A percentile compares a stretch with the other conserved stretches of the same genome.
Evolutionary conservation across 805 yeast species (phyloP).

Genomic region (Hagleromyces aurorensis): DNA sequence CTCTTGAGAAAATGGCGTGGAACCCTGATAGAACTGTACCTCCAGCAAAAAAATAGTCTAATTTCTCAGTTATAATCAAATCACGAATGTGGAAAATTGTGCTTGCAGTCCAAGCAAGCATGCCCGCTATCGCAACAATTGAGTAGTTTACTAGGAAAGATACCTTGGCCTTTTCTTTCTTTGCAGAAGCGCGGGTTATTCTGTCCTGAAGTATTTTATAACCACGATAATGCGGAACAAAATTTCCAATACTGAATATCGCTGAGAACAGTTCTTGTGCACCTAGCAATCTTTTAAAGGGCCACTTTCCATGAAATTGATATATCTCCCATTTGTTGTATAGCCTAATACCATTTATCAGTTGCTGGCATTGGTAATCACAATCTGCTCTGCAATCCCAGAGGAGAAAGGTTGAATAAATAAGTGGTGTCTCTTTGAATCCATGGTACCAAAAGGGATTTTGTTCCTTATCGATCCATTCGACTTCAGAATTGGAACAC

Average conservation of each 20-base stretch:
- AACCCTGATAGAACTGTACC: conserved; percentile 76
- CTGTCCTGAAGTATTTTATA: conserved; percentile 29
- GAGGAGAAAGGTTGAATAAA: conserved; percentile 38
- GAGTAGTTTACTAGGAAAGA: conserved; percentile 20
- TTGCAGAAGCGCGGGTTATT: conserved; percentile 6
- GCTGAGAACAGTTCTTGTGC: conserved; percentile 80
- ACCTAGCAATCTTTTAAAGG: conserved; percentile 69
- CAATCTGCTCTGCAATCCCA: conserved; percentile 82
- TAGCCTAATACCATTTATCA: conserved; percentile 52
- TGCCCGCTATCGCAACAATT: conserved; percentile 50
- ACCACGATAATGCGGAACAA: conserved; percentile 54
- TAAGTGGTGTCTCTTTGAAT: conserved; percentile 24
- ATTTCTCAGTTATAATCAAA: conserved; percentile 63
- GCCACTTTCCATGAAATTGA: conserved; percentile 99
- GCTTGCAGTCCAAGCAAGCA: conserved; percentile 84
- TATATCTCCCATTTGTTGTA: conserved; percentile 43
- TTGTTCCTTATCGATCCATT: conserved; percentile 21
- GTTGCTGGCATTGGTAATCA: conserved; percentile 87
- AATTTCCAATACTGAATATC: conserved; percentile 66
- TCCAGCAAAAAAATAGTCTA: conserved; percentile 92
- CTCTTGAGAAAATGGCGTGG: conserved; percentile 56
- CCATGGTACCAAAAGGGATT: conserved; percentile 17
- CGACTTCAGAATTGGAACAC: conserved; percentile 17
- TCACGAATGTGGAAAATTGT: conserved; percentile 87
- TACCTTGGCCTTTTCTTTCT: conserved; percentile 6